phyloP scores from a whole-genome alignment of 2,329 filamentous ascomycete species.

The Ophiocordyceps australis region DNA sequence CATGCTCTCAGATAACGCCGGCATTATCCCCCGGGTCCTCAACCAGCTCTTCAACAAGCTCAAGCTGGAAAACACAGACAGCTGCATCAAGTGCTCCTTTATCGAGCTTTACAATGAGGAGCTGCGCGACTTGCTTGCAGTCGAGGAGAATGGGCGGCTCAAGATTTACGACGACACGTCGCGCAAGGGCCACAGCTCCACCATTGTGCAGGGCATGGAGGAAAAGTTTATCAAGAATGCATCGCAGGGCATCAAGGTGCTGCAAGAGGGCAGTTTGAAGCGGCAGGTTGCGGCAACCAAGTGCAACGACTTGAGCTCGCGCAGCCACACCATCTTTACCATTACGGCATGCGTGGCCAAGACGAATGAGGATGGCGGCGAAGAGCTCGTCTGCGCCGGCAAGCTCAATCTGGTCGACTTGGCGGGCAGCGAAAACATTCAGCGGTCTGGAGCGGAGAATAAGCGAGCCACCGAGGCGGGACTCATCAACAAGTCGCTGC shows the following conservation, averaged over 20 bases:
- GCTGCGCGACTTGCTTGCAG: slow-evolving; percentile 69
- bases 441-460: slow-evolving; percentile 91
- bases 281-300: slow-evolving; percentile 99
- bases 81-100: slow-evolving; percentile 91
- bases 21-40: slow-evolving; percentile 84
- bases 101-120: slow-evolving; percentile 99
- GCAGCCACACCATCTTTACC: slow-evolving; percentile 95
- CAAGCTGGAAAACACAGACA: slow-evolving; percentile 60
- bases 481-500: slow-evolving; percentile 91
- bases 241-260: slow-evolving; percentile 67
- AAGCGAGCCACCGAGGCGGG: slow-evolving; percentile 92
- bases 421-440: slow-evolving; percentile 94
- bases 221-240: slow-evolving; percentile 83
- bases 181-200: slow-evolving; percentile 68
- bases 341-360: slow-evolving; percentile 84
- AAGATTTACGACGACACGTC: slow-evolving; percentile 91
- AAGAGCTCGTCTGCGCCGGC: slow-evolving; percentile 78
- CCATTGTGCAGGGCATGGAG: slow-evolving; percentile 93
- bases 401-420: slow-evolving; percentile 95
- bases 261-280: slow-evolving; percentile 79
- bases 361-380: slow-evolving; percentile 61
- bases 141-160: slow-evolving; percentile 68
- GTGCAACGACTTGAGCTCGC: slow-evolving; percentile 93
- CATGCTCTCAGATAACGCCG: slow-evolving; percentile 75
- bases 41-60: slow-evolving; percentile 77